phyloP scores from a whole-genome alignment of 768 basidiomycete species.

The Kwoniella bestiolae region DNA sequence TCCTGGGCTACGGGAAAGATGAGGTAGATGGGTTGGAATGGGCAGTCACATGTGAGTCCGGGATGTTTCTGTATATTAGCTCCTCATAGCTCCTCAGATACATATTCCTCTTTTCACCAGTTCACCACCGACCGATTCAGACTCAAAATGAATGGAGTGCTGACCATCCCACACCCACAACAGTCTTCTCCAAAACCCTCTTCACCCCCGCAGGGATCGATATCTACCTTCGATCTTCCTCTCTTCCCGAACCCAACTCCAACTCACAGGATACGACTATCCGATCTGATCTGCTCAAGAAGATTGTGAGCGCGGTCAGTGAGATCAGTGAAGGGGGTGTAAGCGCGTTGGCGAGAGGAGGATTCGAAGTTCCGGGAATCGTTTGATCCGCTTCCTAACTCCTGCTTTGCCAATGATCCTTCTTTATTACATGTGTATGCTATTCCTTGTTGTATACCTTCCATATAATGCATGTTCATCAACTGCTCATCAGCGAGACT shows the following conservation, averaged over 20 bases:
- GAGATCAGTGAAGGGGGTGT: constrained; percentile 25
- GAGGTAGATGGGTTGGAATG: constrained; percentile 47
- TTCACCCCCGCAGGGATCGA: constrained; percentile 62
- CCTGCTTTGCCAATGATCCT: background rate
- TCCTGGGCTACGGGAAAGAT: constrained; percentile 58
- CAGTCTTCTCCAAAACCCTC: constrained; percentile 60
- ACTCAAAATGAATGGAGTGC: too few relatives aligned
- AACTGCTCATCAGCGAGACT: too few relatives aligned
- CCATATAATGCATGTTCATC: background rate
- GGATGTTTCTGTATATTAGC: too few relatives aligned
- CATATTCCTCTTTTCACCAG: background rate
- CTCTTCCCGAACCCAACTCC: constrained; percentile 8
- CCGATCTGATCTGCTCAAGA: constrained; percentile 21
- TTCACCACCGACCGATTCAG: too few relatives aligned
- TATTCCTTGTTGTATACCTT: background rate
- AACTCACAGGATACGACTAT: constrained; percentile 17
- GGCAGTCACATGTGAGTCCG: constrained; percentile 53
- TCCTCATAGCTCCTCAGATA: too few relatives aligned
- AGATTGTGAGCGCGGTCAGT: constrained; percentile 32
- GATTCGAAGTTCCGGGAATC: constrained; percentile 48
- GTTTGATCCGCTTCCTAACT: constrained; percentile 12
- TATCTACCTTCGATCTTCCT: constrained; percentile 55
- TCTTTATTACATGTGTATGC: background rate
- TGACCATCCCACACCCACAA: too few relatives aligned
- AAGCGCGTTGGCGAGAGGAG: constrained; percentile 35